Evolutionary conservation across 305 asterid species (phyloP).

Genomic region (Fraxinus ornus): DNA sequence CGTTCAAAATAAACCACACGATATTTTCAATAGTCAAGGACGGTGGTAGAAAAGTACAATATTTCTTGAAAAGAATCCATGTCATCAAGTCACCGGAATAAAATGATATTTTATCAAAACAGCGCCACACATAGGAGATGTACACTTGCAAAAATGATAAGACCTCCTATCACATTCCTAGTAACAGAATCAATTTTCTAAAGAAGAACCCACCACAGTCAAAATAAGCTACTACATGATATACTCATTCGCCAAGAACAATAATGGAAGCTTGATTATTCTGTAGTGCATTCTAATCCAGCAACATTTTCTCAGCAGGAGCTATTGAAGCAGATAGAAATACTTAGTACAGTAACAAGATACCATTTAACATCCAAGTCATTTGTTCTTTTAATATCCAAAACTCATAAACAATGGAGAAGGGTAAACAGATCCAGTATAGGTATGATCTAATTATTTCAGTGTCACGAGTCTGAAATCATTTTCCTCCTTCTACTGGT

Average conservation of each 20-base stretch:
- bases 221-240: background rate
- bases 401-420: background rate
- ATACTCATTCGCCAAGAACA: background rate
- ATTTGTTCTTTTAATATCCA: background rate
- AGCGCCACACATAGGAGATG: background rate
- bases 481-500: background rate
- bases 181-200: background rate
- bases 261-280: background rate
- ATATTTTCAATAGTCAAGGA: background rate
- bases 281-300: background rate
- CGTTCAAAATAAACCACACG: background rate
- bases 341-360: background rate
- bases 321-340: background rate
- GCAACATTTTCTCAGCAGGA: background rate
- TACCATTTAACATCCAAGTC: background rate
- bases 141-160: background rate
- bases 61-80: background rate
- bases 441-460: background rate
- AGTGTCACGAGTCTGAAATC: background rate
- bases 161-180: background rate
- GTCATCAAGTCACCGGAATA: background rate
- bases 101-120: background rate
- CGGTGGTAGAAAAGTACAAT: background rate
- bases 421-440: background rate
- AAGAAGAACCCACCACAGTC: background rate